Conservation (phyloP, 176 grass and related monocot genomes). For the Carex kokanica region DNA sequence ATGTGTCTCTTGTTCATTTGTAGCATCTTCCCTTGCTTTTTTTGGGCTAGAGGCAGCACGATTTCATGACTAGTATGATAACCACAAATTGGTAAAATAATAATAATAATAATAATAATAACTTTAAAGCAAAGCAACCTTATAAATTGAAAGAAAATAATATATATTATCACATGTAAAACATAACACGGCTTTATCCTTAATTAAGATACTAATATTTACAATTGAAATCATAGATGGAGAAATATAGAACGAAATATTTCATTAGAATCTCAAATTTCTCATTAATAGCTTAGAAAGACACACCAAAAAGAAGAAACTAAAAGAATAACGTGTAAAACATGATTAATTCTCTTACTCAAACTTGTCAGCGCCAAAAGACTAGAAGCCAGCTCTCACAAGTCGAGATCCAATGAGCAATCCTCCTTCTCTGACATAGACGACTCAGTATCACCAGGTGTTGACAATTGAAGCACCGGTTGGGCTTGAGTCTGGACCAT, state of each 20-base stretch:
- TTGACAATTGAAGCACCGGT: not conserved
- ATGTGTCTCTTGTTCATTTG: constrained; percentile 27
- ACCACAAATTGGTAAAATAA: not conserved
- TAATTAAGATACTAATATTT: constrained; percentile 24
- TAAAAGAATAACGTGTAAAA: constrained; percentile 22
- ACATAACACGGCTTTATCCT: not conserved
- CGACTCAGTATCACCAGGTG: constrained; percentile 29
- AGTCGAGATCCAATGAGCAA: constrained; percentile 72
- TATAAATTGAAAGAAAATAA: not conserved
- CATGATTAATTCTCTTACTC: constrained; percentile 22
- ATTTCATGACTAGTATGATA: constrained; percentile 12
- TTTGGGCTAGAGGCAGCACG: not conserved
- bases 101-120: not conserved
- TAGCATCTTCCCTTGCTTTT: constrained; percentile 14
- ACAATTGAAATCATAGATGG: constrained; percentile 31
- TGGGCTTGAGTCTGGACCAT: not conserved
- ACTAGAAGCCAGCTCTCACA: constrained; percentile 32
- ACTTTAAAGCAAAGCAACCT: constrained; percentile 7
- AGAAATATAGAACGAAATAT: constrained; percentile 9
- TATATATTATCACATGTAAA: constrained; percentile 36
- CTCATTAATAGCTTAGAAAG: constrained; percentile 9
- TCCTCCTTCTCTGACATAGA: constrained; percentile 51
- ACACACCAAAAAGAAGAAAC: constrained; percentile 8
- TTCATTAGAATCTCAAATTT: constrained; percentile 30
- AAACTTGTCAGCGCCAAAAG: constrained; percentile 12